Evolutionary conservation across 1,284 basidiomycete species (phyloP).

Genomic region (Paramarasmius palmivorus): DNA sequence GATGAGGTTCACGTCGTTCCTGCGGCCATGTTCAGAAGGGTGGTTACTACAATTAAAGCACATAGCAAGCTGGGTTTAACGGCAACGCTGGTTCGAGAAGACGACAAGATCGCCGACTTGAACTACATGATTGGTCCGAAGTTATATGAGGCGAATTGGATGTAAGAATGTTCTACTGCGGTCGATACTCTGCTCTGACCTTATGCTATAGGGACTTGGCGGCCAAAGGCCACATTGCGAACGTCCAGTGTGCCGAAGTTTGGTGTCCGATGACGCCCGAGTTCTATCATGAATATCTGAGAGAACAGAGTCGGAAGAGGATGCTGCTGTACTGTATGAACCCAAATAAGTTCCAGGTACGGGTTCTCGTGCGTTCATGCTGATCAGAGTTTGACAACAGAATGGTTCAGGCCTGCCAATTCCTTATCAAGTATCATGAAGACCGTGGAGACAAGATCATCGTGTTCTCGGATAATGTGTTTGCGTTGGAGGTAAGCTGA

Average conservation of each 20-base stretch:
- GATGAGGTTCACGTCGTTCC: slow-evolving; percentile 98
- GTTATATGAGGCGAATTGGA: slow-evolving; percentile 99
- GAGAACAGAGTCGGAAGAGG: slow-evolving; percentile 89
- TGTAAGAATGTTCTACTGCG: slow-evolving; percentile 46
- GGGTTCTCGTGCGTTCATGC: too few relatives aligned
- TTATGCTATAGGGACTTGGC: slow-evolving; percentile 74
- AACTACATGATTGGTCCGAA: slow-evolving; percentile 99
- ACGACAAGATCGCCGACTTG: slow-evolving; percentile 98
- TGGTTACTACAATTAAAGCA: slow-evolving; percentile 96
- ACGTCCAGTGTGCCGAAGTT: slow-evolving; percentile 99
- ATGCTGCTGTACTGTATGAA: slow-evolving; percentile 99
- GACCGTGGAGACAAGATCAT: slow-evolving; percentile 98
- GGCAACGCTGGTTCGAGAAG: slow-evolving; percentile 98
- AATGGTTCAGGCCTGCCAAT: slow-evolving; percentile 81
- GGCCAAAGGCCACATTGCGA: slow-evolving; percentile 98
- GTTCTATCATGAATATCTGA: slow-evolving; percentile 97
- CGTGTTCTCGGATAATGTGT: slow-evolving; percentile 99
- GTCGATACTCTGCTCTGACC: slow-evolving; percentile 8
- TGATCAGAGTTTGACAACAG: too few relatives aligned
- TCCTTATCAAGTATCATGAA: slow-evolving; percentile 98
- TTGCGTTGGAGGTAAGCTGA: slow-evolving; percentile 83
- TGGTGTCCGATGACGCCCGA: slow-evolving; percentile 99
- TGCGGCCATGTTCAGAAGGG: slow-evolving; percentile 94
- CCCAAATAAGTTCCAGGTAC: slow-evolving; percentile 90
- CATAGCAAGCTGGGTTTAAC: slow-evolving; percentile 96